phyloP scores from a whole-genome alignment of 1,284 basidiomycete species.

The Exobasidium cylindrosporum region DNA sequence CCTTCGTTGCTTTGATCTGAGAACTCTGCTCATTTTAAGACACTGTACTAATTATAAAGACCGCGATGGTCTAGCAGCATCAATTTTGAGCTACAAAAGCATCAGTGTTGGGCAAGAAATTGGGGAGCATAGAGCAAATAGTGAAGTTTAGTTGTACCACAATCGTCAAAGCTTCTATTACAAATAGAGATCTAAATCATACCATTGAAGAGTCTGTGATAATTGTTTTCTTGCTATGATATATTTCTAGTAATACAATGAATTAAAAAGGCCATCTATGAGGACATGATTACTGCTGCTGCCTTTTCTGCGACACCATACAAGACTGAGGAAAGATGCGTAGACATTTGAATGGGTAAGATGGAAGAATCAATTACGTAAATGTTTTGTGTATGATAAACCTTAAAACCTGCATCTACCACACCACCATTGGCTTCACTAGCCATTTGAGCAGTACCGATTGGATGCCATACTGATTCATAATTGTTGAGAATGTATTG shows the following conservation, averaged over 20 bases:
- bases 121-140: too few species aligned
- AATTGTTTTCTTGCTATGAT: too few species aligned
- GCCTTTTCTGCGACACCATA: constrained; percentile 44
- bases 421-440: constrained; percentile 62
- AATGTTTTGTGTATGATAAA: constrained; percentile 53
- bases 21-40: too few species aligned
- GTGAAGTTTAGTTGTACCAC: too few species aligned
- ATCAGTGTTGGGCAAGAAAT: too few species aligned
- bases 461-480: constrained; percentile 61
- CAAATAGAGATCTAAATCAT: too few species aligned
- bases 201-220: too few species aligned
- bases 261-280: not conserved
- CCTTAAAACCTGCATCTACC: constrained; percentile 51
- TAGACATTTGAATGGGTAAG: constrained; percentile 34
- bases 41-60: too few species aligned
- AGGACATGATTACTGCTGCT: constrained; percentile 20
- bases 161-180: too few species aligned
- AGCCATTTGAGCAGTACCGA: constrained; percentile 68
- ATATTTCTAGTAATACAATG: constrained; percentile 3
- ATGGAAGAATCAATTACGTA: constrained; percentile 43
- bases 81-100: too few species aligned
- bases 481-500: constrained; percentile 54
- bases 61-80: too few species aligned
- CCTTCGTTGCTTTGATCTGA: too few species aligned
- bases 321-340: constrained; percentile 37